phyloP scores from a whole-genome alignment of 148 eudicot genomes.

The Rhododendron molle region DNA sequence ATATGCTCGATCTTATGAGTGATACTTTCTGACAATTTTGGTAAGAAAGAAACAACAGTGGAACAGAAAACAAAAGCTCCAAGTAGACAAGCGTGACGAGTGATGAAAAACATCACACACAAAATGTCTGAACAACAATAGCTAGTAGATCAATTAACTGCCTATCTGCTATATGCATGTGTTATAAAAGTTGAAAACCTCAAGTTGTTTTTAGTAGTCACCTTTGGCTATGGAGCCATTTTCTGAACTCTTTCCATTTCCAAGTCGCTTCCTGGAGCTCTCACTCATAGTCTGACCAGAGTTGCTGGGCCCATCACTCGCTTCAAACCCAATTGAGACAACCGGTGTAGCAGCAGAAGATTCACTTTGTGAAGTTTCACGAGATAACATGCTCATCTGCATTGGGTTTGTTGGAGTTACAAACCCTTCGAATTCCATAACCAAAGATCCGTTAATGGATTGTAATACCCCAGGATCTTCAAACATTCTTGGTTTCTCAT shows the following conservation, averaged over 20 bases:
- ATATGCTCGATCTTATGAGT: not conserved
- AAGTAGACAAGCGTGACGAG: not conserved
- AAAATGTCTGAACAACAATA: not conserved
- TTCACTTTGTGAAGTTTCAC: slow-evolving; percentile 47
- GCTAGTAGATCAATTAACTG: not conserved
- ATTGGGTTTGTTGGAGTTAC: slow-evolving; percentile 23
- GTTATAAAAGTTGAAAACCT: not conserved
- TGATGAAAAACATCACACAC: not conserved
- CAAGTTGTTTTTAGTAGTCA: not conserved
- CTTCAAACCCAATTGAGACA: slow-evolving; percentile 32
- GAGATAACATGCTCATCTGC: slow-evolving; percentile 27
- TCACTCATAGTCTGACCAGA: slow-evolving; percentile 31
- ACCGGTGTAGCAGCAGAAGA: slow-evolving; percentile 44
- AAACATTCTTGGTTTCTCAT: slow-evolving; percentile 17
- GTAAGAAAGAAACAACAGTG: not conserved
- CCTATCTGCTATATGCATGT: not conserved
- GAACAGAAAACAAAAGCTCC: not conserved
- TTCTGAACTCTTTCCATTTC: slow-evolving; percentile 22
- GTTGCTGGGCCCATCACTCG: slow-evolving; percentile 32
- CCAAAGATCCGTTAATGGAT: slow-evolving; percentile 26
- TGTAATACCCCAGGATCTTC: slow-evolving; percentile 30
- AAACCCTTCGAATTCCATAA: slow-evolving; percentile 24
- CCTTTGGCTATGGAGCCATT: slow-evolving; percentile 17
- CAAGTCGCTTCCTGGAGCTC: slow-evolving; percentile 30
- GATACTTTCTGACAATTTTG: not conserved